Evolutionary conservation across 116 monocot genomes (phyloP).

Genomic region (Trichopus zeylanicus): DNA sequence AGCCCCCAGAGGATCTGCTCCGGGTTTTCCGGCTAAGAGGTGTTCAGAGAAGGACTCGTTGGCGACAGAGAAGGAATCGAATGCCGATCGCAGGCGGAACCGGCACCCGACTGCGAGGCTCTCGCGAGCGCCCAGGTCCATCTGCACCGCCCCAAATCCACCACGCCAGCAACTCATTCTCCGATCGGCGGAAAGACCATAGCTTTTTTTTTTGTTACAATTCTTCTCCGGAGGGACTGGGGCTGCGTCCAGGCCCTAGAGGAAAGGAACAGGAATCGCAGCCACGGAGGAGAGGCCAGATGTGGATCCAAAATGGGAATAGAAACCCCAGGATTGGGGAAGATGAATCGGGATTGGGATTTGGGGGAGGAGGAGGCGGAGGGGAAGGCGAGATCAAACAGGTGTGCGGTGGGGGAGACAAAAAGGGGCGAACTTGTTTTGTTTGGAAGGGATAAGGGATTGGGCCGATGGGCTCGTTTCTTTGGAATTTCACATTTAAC

Average conservation of each 20-base stretch:
- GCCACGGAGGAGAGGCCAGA: background rate
- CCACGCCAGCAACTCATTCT: constrained; percentile 36
- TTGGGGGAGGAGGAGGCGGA: background rate
- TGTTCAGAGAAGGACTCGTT: constrained; percentile 37
- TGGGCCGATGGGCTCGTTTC: too few relatives aligned
- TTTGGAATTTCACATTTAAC: too few relatives aligned
- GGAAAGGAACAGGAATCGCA: background rate
- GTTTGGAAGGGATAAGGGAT: too few relatives aligned
- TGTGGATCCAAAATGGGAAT: background rate
- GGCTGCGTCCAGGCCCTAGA: background rate
- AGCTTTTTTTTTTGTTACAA: too few relatives aligned
- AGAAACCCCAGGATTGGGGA: background rate
- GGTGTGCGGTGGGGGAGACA: background rate
- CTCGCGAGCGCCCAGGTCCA: constrained; percentile 15
- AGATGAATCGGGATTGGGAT: too few relatives aligned
- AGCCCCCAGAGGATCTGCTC: background rate
- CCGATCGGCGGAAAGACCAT: background rate
- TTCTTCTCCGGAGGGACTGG: background rate
- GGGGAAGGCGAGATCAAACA: background rate
- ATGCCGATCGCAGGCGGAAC: constrained; percentile 24
- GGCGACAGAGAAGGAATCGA: constrained; percentile 34
- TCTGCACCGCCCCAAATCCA: constrained; percentile 3
- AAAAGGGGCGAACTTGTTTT: too few relatives aligned
- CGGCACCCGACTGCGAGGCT: constrained; percentile 18
- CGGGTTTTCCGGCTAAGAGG: background rate